Evolutionary conservation across 2,329 filamentous ascomycete genomes (phyloP).

Genomic region (Sporothrix brasiliensis): DNA sequence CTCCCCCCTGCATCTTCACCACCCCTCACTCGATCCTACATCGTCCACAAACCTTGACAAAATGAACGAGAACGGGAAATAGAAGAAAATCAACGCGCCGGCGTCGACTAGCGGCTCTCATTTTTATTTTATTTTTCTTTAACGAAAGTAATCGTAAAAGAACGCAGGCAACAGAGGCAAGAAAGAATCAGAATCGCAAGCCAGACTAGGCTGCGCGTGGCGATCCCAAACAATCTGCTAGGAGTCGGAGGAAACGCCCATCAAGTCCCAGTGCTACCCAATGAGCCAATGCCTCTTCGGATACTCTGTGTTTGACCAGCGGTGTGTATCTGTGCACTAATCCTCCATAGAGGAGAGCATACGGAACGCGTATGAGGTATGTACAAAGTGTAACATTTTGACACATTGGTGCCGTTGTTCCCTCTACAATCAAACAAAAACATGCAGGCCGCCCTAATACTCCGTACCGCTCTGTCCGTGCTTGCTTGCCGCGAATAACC

Average conservation of each 20-base stretch:
- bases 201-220: constrained; percentile 3
- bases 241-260: neutral
- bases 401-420: constrained; percentile 17
- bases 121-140: no score
- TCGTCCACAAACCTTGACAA: neutral
- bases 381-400: neutral
- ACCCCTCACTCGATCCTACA: constrained; percentile 17
- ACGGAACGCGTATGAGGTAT: neutral
- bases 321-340: neutral
- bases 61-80: neutral
- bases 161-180: neutral
- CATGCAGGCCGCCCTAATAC: neutral
- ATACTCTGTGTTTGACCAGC: neutral
- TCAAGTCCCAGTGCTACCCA: neutral
- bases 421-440: neutral
- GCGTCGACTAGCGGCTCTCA: neutral
- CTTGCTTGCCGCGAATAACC: neutral
- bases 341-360: neutral
- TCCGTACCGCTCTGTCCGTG: neutral
- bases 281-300: neutral
- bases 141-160: neutral
- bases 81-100: neutral
- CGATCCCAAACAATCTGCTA: constrained; percentile 3
- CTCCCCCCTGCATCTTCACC: constrained; percentile 5
- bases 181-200: no score